Evolutionary conservation across 2,329 filamentous ascomycete species (phyloP), one percentile per base, ranked within the genome.

Genomic region (Onygenales sp.): DNA sequence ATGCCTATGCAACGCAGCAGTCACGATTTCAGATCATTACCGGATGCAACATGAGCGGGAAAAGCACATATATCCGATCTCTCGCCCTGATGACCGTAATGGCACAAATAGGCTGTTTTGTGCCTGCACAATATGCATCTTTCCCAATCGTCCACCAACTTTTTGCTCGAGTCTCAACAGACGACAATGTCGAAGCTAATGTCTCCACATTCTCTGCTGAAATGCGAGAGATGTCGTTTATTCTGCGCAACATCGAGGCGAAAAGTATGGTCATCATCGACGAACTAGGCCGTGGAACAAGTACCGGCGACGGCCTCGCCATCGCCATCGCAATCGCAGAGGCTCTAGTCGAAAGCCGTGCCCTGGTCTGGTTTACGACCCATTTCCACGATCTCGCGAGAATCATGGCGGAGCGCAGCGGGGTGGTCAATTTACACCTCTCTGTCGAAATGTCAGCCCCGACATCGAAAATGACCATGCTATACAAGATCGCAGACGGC

Each of bases 1-100:
- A 97, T 63, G 87, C 91, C 32, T 97, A 91, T 62, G 86, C 88
- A 2, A 87, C 85, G 0, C 79, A 86, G 36, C 84, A 92, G 56
- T 83, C 84, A 37, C 83, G 91, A 1, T 95, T 96, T 62, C 91
- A 97, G 59, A 86, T 97, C 56, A 85, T 98, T 57, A 97, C 92
- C 0, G 92, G 93, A 3, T 94, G 88, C 67, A 98, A 98, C 62
- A 98, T 98, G 93, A 95, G 89, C 61, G 93, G 91, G 0, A 98
- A 97, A 67, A 95, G 87, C 58, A 98, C 91, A 0, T 97, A 96
- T 63, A 95, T 97, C 57, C 83, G 89, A 49, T 85, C 87, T 1
- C 77, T 95, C 27, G 88, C 92, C 0, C 74, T 98, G 34, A 82
- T 94, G 64, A 83, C 87, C 44, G 83, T 98, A 54, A 96, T 98